A percentile compares a stretch with the other conserved stretches of the same genome.
phyloP scores from a whole-genome alignment of 257 asterid genomes.

The Gentiana dahurica region DNA sequence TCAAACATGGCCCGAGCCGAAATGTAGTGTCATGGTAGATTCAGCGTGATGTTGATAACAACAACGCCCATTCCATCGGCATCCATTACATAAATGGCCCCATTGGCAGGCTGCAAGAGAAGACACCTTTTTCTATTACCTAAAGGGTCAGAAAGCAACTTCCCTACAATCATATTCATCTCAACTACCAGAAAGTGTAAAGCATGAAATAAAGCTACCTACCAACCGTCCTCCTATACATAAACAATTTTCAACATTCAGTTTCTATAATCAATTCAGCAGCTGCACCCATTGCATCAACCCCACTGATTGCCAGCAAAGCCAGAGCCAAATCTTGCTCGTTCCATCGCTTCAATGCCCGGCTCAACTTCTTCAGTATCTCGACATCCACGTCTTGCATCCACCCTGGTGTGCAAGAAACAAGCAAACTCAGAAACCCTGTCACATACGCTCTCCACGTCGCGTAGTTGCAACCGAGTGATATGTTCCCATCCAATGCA shows the following conservation, averaged over 20 bases:
- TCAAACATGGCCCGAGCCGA: too few relatives aligned
- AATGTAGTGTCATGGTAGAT: too few relatives aligned
- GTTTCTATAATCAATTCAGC: constrained; percentile 76
- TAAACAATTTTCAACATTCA: constrained; percentile 22
- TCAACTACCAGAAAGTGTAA: neutral
- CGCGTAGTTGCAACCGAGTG: constrained; percentile 72
- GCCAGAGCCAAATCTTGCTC: constrained; percentile 86
- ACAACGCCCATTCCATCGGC: too few relatives aligned
- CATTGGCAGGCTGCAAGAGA: too few relatives aligned
- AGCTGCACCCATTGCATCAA: constrained; percentile 78
- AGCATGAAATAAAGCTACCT: neutral
- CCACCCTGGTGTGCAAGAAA: constrained; percentile 81
- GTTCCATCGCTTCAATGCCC: constrained; percentile 67
- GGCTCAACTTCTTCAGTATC: constrained; percentile 60
- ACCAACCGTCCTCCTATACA: neutral
- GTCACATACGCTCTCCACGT: constrained; percentile 76
- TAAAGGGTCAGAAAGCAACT: neutral
- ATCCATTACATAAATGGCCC: too few relatives aligned
- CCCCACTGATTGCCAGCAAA: constrained; percentile 61
- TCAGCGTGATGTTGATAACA: too few relatives aligned
- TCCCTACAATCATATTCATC: neutral
- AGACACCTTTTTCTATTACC: neutral
- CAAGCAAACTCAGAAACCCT: constrained; percentile 69
- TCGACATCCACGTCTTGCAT: constrained; percentile 68
- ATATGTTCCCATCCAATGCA: constrained; percentile 67